A percentile compares a stretch with the other conserved stretches of the same genome.
Conservation (phyloP, 1,284 basidiomycete species). For the Leccinum griseonigrum region DNA sequence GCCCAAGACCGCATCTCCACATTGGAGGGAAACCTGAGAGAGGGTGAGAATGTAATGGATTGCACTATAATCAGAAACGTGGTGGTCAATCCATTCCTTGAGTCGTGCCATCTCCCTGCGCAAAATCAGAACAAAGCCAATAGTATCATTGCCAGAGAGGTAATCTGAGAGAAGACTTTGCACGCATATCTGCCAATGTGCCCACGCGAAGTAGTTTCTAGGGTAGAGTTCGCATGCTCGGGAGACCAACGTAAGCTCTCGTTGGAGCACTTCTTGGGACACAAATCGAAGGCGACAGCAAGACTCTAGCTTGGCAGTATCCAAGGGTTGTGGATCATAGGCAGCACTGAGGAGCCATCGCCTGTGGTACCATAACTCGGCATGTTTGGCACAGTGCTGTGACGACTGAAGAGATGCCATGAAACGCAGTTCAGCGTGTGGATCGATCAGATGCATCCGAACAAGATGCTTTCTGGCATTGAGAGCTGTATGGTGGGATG, state of each 20-base stretch:
- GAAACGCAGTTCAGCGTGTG: constrained; percentile 47
- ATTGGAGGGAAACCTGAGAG: constrained; percentile 6
- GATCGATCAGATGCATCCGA: constrained; percentile 32
- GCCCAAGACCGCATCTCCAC: constrained; percentile 1
- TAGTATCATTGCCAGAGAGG: constrained; percentile 4
- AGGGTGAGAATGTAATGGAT: constrained; percentile 50
- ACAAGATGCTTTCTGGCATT: constrained; percentile 57
- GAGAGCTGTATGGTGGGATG: constrained; percentile 63
- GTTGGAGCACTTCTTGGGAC: constrained; percentile 33
- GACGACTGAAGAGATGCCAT: constrained; percentile 47
- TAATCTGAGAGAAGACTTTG: constrained; percentile 16
- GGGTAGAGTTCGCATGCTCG: constrained; percentile 57
- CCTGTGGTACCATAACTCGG: constrained; percentile 64
- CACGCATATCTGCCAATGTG: constrained; percentile 50
- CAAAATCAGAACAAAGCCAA: constrained; percentile 35
- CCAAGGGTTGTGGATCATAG: constrained; percentile 13
- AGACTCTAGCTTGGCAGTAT: not conserved
- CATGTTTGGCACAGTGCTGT: constrained; percentile 57
- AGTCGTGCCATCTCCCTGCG: constrained; percentile 37
- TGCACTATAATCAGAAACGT: constrained; percentile 65
- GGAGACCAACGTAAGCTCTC: constrained; percentile 46
- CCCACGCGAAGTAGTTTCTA: constrained; percentile 69
- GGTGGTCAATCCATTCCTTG: constrained; percentile 52
- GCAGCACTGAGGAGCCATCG: constrained; percentile 51
- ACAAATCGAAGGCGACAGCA: constrained; percentile 6